phyloP scores from a whole-genome alignment of 176 grass and related monocot species.

The Aegilops sharonensis region DNA sequence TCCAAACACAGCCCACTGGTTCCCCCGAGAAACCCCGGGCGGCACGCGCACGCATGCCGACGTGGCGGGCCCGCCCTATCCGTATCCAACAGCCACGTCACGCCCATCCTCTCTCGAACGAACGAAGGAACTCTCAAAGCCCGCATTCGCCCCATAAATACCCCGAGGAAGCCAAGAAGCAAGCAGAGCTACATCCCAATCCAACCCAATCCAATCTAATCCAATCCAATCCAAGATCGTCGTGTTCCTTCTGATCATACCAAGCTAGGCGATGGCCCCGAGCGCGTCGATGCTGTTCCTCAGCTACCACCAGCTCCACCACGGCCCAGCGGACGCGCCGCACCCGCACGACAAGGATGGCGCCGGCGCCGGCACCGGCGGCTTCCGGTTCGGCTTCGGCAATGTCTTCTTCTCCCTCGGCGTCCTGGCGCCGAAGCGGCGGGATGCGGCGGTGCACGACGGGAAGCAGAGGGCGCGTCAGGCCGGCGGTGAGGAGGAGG shows the following conservation, averaged over 20 bases:
- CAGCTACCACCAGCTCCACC: constrained; percentile 68
- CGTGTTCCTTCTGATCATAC: background rate
- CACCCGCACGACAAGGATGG: background rate
- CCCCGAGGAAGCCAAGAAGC: background rate
- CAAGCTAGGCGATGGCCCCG: constrained; percentile 49
- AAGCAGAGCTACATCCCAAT: background rate
- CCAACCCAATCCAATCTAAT: background rate
- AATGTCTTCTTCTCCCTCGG: background rate
- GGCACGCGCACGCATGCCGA: background rate
- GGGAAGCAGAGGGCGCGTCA: background rate
- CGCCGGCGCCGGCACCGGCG: background rate
- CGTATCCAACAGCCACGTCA: background rate
- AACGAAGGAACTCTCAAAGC: background rate
- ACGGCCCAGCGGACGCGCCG: constrained; percentile 1
- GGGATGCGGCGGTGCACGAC: background rate
- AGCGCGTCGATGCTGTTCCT: constrained; percentile 83
- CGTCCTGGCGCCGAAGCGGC: background rate
- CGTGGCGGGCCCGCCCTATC: constrained; percentile 3
- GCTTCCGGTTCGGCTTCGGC: constrained; percentile 17
- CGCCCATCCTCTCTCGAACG: background rate
- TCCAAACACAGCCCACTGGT: constrained; percentile 35
- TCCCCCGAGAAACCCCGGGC: constrained; percentile 26
- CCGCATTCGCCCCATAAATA: background rate
- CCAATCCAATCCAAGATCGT: background rate
- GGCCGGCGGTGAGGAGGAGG: background rate